A percentile compares a stretch with the other conserved stretches of the same genome.
These are phyloP conservation scores for Rhizopogon rudus DNA, from an alignment of 768 basidiomycete species.

Conservation along the genomic window DNA sequence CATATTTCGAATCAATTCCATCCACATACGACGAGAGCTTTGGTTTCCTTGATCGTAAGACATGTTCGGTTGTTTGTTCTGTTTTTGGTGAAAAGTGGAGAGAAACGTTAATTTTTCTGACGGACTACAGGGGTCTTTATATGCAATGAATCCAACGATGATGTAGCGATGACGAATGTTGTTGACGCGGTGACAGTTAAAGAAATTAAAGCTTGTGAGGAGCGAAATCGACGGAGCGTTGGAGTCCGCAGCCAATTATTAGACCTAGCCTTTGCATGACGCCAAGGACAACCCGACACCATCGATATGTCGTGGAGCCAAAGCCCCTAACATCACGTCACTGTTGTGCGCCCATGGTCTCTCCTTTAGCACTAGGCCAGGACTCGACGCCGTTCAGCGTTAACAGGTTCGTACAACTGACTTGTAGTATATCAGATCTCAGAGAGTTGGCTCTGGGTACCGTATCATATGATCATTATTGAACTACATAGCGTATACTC, in stretches of 20 bases:
- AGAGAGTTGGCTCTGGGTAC: too few species aligned
- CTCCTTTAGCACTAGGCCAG: too few species aligned
- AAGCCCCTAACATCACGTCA: too few species aligned
- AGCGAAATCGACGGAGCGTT: neutral
- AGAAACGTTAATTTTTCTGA: neutral
- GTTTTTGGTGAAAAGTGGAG: neutral
- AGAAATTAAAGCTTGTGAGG: neutral
- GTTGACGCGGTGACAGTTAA: neutral
- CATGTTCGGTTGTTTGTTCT: neutral
- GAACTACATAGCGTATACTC: too few species aligned
- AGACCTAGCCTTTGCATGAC: neutral
- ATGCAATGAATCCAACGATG: constrained; percentile 1
- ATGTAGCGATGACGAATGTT: constrained; percentile 2
- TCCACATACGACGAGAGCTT: neutral
- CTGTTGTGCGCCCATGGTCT: too few species aligned
- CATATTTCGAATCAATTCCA: neutral
- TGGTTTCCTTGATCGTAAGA: constrained; percentile 5
- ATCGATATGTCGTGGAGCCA: too few species aligned
- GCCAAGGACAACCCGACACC: neutral
- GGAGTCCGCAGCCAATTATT: neutral
- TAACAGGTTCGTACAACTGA: too few species aligned
- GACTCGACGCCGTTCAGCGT: too few species aligned
- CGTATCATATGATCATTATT: too few species aligned
- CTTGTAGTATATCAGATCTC: too few species aligned
- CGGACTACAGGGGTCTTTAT: neutral